Evolutionary conservation across 2,329 filamentous ascomycete genomes (phyloP), one percentile per base, ranked within the genome.

Genomic region (Dothistroma pini): DNA sequence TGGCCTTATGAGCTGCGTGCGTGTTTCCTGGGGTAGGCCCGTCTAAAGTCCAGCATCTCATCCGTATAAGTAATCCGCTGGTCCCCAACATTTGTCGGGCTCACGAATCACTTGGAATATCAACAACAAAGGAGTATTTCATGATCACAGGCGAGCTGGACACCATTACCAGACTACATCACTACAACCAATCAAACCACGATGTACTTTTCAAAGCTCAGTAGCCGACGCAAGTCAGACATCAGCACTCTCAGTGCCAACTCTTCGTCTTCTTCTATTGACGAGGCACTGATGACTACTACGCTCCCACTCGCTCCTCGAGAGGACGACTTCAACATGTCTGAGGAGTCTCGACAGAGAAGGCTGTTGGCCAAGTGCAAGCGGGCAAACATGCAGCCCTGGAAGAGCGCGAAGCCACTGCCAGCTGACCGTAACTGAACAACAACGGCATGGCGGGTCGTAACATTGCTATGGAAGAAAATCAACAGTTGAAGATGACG

Each of bases 301-400:
- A 73, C 68, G 5, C 63, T 72, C 4, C 71, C 71, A 10, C 58
- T 73, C 34, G 71, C 70, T 7, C 71, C 71, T 12, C 62, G 71
- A 14, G 68, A 73, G 56, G 70, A 72, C 61, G 61, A 72, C 62
- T 71, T 63, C 65, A 68, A 65, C 59, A 70, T 73, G 65, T 64
- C 65, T 34, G 70, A 72, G 52, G 66, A 69, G 56, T 63, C 64
- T 12, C 66, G 70, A 38, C 60, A 64, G 57, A 63, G 66, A 51
- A 59, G 65, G 31, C 50, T 73, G 12, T 65, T 71, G 10, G 68
- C 67, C 21, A 70, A 71, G 56, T 72, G 70, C 68, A 70, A 69
- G 60, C 61, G 66, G 8, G 59, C 62, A 22, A 55, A 68, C 44
- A 65, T 56, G 31, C 64, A 68, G 58, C 69, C 69, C n/a, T 71